Evolutionary conservation across 495 filamentous ascomycete genomes (phyloP), one percentile per base, ranked within the genome.

Genomic region (Chlorociboria aeruginascens): DNA sequence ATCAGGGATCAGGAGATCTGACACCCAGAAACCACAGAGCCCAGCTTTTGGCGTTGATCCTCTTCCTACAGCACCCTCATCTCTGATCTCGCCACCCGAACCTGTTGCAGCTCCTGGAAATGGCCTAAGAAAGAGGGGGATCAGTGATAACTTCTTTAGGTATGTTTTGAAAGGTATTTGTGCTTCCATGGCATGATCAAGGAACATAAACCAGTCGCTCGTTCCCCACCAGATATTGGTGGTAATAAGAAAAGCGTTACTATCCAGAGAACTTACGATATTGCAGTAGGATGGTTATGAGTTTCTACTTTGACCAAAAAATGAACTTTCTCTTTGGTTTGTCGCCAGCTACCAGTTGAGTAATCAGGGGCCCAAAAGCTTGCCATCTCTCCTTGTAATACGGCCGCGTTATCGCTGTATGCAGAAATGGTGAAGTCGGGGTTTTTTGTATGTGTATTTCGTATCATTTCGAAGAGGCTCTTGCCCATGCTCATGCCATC

Each of bases 321-420:
- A 61, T 97, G 86, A 8, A 96, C 81, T 25, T 73, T 67, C 67
- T 98, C 92, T 59, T 85, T 89, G n/a, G 78, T 85, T 49, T 85
- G 74, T 53, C 68, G 81, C 92, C 92, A 98, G 53, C 84, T 80
- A 7, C 88, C 85, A 3, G 86, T 90, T n/a, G 74, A 69, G 31
- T 85, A 76, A 45, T 86, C 77, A 11, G 92, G 92, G 0, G 87
- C 85, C 88, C 88, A 95, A 60, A 85, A 85, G 45, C 74, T 77
- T 20, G 79, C 82, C 36, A 76, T 66, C 43, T 76, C 72, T 29
- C 90, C 92, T 55, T 94, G 69, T 41, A 95, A 69, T 0, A 98
- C 92, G 9, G 92, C 90, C 31, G 92, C 92, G 64, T 98, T 98
- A 61, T 98, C 92, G 51, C 86, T 95, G 61, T 98, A 98, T 8